phyloP scores from a whole-genome alignment of 148 eudicot species.

The Cornus suecica region DNA sequence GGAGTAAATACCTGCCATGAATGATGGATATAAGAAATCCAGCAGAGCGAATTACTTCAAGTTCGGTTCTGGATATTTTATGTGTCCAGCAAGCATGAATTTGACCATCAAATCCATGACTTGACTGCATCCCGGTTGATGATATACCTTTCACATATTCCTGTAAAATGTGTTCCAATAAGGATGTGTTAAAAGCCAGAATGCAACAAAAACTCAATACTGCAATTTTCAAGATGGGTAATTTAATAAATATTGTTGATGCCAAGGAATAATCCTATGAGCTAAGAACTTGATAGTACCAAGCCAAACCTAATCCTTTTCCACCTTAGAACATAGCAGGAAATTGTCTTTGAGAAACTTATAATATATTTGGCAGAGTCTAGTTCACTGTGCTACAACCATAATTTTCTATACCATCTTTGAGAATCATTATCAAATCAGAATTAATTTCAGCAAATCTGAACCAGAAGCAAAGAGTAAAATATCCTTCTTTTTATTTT shows the following conservation, averaged over 20 bases:
- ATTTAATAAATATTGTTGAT: background rate
- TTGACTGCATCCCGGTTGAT: conserved; percentile 86
- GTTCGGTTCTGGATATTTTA: conserved; percentile 56
- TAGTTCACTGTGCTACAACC: background rate
- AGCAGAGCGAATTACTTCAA: conserved; percentile 57
- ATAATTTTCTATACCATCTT: background rate
- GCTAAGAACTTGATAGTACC: background rate
- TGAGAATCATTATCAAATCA: background rate
- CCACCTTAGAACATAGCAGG: background rate
- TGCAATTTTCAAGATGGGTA: background rate
- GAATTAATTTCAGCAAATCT: background rate
- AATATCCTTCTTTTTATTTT: background rate
- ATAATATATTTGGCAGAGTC: background rate
- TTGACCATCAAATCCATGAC: conserved; percentile 90
- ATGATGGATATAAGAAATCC: conserved; percentile 83
- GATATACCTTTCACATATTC: conserved; percentile 87
- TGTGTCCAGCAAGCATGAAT: conserved; percentile 94
- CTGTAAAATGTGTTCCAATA: conserved; percentile 36
- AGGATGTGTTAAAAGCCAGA: background rate
- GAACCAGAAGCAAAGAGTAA: background rate
- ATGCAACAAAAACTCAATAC: background rate
- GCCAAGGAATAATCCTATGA: background rate
- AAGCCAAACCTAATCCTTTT: background rate
- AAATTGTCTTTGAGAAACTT: background rate
- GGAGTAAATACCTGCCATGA: conserved; percentile 75